Percentiles rank a stretch among this genome's conserved stretches.
Conservation (phyloP, 495 filamentous ascomycete species). For the Lasiosphaeria ovina region DNA sequence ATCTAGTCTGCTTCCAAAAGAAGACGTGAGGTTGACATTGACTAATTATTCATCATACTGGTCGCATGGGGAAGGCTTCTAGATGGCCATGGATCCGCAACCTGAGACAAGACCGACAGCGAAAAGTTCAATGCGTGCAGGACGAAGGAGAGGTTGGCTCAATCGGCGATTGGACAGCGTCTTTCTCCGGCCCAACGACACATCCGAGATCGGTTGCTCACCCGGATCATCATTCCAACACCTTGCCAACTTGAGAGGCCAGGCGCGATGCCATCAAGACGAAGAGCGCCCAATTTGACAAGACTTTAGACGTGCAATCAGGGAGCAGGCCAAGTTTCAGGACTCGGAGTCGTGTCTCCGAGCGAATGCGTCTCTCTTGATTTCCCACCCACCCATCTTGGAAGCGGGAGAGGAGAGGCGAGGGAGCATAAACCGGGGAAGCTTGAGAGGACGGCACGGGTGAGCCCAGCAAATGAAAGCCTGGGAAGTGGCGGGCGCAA, state of each 20-base stretch:
- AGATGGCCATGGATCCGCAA: constrained; percentile 25
- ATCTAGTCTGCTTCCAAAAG: too few relatives aligned
- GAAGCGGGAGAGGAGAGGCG: constrained; percentile 10
- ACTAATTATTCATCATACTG: too few relatives aligned
- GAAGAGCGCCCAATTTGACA: constrained; percentile 1
- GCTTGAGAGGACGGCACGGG: constrained; percentile 20
- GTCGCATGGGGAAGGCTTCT: constrained; percentile 25
- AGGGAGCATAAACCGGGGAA: constrained; percentile 30
- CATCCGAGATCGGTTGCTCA: constrained; percentile 10
- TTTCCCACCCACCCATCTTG: constrained; percentile 7
- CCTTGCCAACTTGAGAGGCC: constrained; percentile 1
- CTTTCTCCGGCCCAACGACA: background rate
- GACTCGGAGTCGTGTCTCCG: constrained; percentile 24
- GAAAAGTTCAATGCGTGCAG: constrained; percentile 19
- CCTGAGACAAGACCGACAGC: constrained; percentile 22
- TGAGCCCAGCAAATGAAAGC: constrained; percentile 23
- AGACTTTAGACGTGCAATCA: background rate
- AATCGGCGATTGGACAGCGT: constrained; percentile 3
- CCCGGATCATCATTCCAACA: background rate
- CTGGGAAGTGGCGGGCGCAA: constrained; percentile 14
- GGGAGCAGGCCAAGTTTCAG: constrained; percentile 16
- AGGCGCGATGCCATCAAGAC: constrained; percentile 14
- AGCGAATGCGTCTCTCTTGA: constrained; percentile 5
- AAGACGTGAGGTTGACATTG: too few relatives aligned
- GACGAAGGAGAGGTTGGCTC: background rate